Evolutionary conservation across 2,329 filamentous ascomycete species (phyloP), one percentile per base, ranked within the genome.

Genomic region (Alternaria angustiovoidea): DNA sequence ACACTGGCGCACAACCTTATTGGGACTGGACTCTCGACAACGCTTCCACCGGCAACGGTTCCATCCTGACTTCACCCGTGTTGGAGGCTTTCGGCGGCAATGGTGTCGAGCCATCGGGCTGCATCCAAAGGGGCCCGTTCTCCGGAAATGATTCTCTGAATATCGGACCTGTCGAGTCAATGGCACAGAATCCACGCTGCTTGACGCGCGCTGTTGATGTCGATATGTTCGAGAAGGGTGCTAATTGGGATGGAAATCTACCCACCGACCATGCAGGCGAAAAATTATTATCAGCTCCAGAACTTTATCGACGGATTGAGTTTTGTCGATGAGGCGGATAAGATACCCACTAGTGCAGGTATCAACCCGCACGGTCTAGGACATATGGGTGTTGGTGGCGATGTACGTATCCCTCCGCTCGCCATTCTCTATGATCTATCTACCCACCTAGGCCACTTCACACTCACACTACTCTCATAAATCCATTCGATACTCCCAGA

Each of bases 21-120:
- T 47, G 44, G 44, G 44, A 47, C 28, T 47, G 44, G 44, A 47
- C 44, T 32, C 44, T 47, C 28, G 44, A 47, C n/a, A 47, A 47
- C 12, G 28, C 44, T 2, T 32, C 44, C 7, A 47, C 28, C 0
- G 24, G 24, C 44, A 47, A 47, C 30, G 28, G 44, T 2, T 34
- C 44, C 18, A 32, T 47, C 2, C 20, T 14, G 7, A 22, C 44
- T 7, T 47, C 44, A 22, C 44, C 44, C 3, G 44, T 47, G 12
- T 30, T 47, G 28, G 20, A 47, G 18, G 28, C 28, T 34, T 47
- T 47, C 30, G 44, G 44, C 9, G 44, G 44, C 18, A 6, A 48
- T 16, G 46, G 46, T 34, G 5, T 22, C 12, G 18, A 4, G 4
- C 30, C 30, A 9, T 20, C 30, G 5, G 30, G 30, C 16, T 48